Base-by-base conservation (phyloP, 306 rosid species). In the Pterocarpus macrocarpus region DNA sequence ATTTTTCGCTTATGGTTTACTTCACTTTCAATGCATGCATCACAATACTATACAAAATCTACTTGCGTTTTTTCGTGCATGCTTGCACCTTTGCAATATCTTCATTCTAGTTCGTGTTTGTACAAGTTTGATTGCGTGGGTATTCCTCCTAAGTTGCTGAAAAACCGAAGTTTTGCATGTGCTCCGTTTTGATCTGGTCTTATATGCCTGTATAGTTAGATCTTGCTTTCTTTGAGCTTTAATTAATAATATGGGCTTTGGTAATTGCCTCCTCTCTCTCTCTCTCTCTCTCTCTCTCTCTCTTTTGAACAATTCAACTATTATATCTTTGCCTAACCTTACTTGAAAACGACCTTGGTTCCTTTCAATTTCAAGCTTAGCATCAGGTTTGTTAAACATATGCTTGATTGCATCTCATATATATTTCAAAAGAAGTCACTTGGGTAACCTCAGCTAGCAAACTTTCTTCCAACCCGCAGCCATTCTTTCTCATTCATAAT, bases 111-210 rank as follows among this genome's bases (percentile, higher is more conserved):
- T 39, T 2, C 39, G 33, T 65, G 73, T 6, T 56, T 56, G 38
- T 77, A 16, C 16, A 63, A 61, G 34, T 63, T n/a, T 32, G 66
- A 35, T 76, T 64, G 58, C 41, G 67, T 67, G 12, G 75, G 58
- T 67, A 5, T 61, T 53, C 58, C 33, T 43, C 28, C 7, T 32
- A 30, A 39, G 43, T 64, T 77, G 35, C 14, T 53, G 10, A 30
- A 78, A 39, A 78, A 32, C 22, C 56, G 0, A 45, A 1, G 30
- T 15, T 32, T 50, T 45, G 10, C 71, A 69, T 44, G 69, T 79
- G 76, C 39, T 44, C 28, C 33, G 33, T 68, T 78, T 53, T 55
- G 5, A 66, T 39, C 33, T 5, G 7, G 64, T 33, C 7, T 49
- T 49, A 9, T 32, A 3, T 30, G 13, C 65, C 52, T 12, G 22